Percentiles rank a stretch among this genome's conserved stretches.
phyloP scores from a whole-genome alignment of 179 eudicot species.

The Silene noctiflora region DNA sequence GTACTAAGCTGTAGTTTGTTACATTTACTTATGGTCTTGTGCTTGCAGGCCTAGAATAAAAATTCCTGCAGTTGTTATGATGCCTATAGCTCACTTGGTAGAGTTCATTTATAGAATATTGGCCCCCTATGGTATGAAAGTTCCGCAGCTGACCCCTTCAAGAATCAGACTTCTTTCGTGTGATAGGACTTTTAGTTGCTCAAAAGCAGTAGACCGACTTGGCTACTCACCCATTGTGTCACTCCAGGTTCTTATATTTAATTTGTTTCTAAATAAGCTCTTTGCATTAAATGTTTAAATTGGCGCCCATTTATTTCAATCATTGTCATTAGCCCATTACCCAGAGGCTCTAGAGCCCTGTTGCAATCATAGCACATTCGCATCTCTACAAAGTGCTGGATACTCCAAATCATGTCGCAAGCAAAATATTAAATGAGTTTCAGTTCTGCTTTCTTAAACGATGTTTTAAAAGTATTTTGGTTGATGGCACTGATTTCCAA shows the following conservation, averaged over 20 bases:
- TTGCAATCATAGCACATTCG: not conserved
- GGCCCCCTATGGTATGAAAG: conserved; percentile 95
- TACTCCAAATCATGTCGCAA: not conserved
- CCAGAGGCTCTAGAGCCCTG: too few species aligned
- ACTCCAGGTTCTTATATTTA: conserved; percentile 56
- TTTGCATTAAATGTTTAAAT: not conserved
- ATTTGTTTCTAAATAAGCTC: not conserved
- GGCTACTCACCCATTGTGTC: conserved; percentile 93
- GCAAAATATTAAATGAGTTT: not conserved
- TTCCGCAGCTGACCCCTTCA: conserved; percentile 95
- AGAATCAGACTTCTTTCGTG: conserved; percentile 82
- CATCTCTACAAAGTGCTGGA: not conserved
- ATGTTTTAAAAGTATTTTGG: not conserved
- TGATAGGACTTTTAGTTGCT: conserved; percentile 72
- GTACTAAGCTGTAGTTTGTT: conserved; percentile 14
- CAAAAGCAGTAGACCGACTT: conserved; percentile 88
- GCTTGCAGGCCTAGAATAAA: conserved; percentile 82
- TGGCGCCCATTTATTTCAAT: not conserved
- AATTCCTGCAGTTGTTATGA: conserved; percentile 71
- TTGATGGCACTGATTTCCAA: not conserved
- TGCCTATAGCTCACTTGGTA: conserved; percentile 90
- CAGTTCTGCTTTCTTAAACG: not conserved
- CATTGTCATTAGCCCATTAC: too few species aligned
- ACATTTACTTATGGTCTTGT: conserved; percentile 39
- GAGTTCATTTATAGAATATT: conserved; percentile 67